Percentiles rank a stretch among this genome's conserved stretches.
phyloP scores from a whole-genome alignment of 2,329 filamentous ascomycete genomes.

The Volutella citrinella region DNA sequence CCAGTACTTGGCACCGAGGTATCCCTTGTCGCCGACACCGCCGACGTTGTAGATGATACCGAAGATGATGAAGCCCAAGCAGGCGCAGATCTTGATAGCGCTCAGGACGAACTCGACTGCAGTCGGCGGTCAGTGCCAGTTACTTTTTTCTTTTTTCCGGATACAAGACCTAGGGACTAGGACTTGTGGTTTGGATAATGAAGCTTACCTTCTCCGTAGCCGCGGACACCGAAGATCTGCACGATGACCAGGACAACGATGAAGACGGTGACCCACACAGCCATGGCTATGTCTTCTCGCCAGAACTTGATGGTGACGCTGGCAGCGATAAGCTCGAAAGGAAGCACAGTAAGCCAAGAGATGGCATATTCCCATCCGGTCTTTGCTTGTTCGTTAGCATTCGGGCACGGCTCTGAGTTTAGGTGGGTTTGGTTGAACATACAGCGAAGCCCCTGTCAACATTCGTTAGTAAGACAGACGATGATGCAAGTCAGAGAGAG shows the following conservation, averaged over 20 bases:
- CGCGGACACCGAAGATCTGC: slow-evolving; percentile 84
- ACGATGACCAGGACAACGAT: slow-evolving; percentile 71
- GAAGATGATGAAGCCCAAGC: slow-evolving; percentile 59
- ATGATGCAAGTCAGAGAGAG: too few species aligned
- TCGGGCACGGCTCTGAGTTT: too few species aligned
- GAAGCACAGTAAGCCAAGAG: slow-evolving; percentile 82
- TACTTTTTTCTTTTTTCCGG: too few species aligned
- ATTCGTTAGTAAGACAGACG: too few species aligned
- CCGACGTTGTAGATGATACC: slow-evolving; percentile 84
- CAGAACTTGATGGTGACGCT: slow-evolving; percentile 82
- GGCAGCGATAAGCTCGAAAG: slow-evolving; percentile 82
- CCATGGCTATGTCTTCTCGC: slow-evolving; percentile 61
- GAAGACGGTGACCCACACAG: slow-evolving; percentile 82
- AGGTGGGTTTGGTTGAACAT: too few species aligned
- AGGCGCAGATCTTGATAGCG: slow-evolving; percentile 80
- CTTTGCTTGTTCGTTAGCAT: too few species aligned
- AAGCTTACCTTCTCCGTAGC: slow-evolving; percentile 65
- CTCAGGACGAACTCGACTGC: slow-evolving; percentile 82
- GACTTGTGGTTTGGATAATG: neutral
- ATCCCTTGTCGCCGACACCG: slow-evolving; percentile 68
- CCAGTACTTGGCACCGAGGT: slow-evolving; percentile 81
- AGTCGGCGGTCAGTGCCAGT: neutral
- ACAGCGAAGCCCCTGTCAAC: slow-evolving; percentile 70
- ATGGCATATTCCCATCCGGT: slow-evolving; percentile 96
- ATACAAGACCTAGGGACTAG: too few species aligned